Base-by-base conservation (phyloP, 306 rosid species). In the Vachellia collinsii region DNA sequence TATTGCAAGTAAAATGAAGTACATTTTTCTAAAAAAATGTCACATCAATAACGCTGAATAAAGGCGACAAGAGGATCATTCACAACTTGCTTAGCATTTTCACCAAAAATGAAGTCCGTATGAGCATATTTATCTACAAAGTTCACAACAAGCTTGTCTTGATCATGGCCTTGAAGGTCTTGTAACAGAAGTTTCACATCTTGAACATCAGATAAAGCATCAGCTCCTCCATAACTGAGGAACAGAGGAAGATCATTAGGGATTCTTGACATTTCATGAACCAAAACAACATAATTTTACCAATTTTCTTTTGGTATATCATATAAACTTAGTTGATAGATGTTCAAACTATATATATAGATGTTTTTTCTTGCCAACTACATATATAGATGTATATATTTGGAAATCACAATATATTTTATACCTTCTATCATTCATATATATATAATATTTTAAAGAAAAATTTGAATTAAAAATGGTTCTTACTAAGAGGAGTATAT, bases 11-110 rank as follows among this genome's bases (percentile, higher is more conserved):
- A 53, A 17, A 17, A 1, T 19, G 22, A 53, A 53, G 34, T 29
- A 29, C 22, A 19, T 3, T 14, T 53, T 53, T 19, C 2, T 20
- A 6, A 11, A 10, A 64, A 44, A 42, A 70, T 72, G 70, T 89
- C 88, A 88, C 86, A 88, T 54, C 19, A 13, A 62, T 88, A 88
- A 79, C 80, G 90, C 71, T 62, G 75, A 67, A 93, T 82, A 90
- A 93, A 93, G 81, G 93, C 80, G 22, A 93, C 73, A 29, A 91
- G 84, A 80, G 97, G 92, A 70, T 88, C 90, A 82, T 89, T 89
- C 38, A 90, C 89, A 83, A 72, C 84, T 83, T 82, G 85, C 71
- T 87, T 79, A 71, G 97, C 97, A 82, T 82, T 89, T 63, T 68
- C 87, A 19, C 85, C 92, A 90, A 89, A 78, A 77, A 93, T 88